Percentiles rank a stretch among this genome's conserved stretches.
These are phyloP conservation scores for Limnomonas spitsbergensis DNA, from an alignment of 139 green algal species.

Conservation along the genomic window DNA sequence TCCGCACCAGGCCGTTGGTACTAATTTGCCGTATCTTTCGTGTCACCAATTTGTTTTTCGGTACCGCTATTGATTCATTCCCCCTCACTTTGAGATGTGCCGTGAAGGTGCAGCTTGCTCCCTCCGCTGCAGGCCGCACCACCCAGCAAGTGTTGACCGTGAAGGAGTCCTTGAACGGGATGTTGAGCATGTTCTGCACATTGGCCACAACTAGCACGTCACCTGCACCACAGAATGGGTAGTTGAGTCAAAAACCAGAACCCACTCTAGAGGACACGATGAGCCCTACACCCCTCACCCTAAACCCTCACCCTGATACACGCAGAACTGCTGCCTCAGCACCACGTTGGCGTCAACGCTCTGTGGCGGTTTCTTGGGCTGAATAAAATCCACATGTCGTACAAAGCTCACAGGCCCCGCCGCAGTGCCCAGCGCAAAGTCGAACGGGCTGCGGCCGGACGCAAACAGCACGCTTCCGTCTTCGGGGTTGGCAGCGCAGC, in stretches of 20 bases:
- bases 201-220: slow-evolving; percentile 32
- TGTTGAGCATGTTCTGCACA: slow-evolving; percentile 47
- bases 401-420: slow-evolving; percentile 14
- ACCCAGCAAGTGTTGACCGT: slow-evolving; percentile 42
- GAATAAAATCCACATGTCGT: slow-evolving; percentile 32
- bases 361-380: slow-evolving; percentile 32
- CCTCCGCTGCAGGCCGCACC: slow-evolving; percentile 12
- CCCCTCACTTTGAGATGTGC: neutral
- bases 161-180: slow-evolving; percentile 50
- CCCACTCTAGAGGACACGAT: neutral
- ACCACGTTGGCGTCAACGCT: slow-evolving; percentile 27
- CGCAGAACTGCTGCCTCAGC: slow-evolving; percentile 39
- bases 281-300: neutral
- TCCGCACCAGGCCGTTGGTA: too few relatives aligned
- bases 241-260: neutral
- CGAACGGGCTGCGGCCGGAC: neutral
- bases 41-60: neutral
- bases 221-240: neutral
- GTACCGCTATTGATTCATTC: too few relatives aligned
- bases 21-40: too few relatives aligned
- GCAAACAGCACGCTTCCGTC: slow-evolving; percentile 13
- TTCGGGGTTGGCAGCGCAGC: slow-evolving; percentile 1
- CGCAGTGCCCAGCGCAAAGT: slow-evolving; percentile 11
- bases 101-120: neutral
- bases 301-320: slow-evolving; percentile 22